Percentiles rank a stretch among this genome's conserved stretches.
Conservation (phyloP, 305 asterid genomes). For the Andrographis paniculata region DNA sequence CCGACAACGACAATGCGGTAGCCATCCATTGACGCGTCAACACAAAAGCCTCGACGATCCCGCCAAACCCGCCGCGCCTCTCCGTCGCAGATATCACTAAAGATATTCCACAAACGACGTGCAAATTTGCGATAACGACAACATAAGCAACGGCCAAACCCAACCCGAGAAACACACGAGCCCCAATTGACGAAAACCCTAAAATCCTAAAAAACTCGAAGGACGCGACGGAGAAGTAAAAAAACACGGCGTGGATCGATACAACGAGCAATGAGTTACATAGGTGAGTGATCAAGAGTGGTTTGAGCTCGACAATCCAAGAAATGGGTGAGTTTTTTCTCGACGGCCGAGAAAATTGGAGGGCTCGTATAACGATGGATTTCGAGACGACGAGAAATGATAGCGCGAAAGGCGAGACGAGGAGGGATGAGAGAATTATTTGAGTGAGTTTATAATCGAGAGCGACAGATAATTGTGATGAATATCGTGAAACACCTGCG, state of each 20-base stretch:
- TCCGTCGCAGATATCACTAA: conserved; percentile 38
- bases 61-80: conserved; percentile 29
- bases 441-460: conserved; percentile 59
- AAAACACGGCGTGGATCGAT: conserved; percentile 58
- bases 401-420: conserved; percentile 47
- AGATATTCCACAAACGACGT: conserved; percentile 42
- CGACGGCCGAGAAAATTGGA: conserved; percentile 11
- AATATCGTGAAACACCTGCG: conserved; percentile 50
- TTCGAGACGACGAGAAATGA: conserved; percentile 62
- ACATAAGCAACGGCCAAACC: conserved; percentile 48
- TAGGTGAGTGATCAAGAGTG: conserved; percentile 43
- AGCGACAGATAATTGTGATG: conserved; percentile 41
- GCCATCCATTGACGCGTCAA: conserved; percentile 38
- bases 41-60: conserved; percentile 40
- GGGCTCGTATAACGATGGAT: conserved; percentile 29
- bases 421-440: conserved; percentile 37
- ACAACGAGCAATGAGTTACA: conserved; percentile 46
- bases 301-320: conserved; percentile 20
- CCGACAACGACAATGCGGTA: conserved; percentile 47
- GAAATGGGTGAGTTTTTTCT: conserved; percentile 14
- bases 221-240: conserved; percentile 28
- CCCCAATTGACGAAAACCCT: conserved; percentile 27
- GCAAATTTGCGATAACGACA: conserved; percentile 50
- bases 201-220: conserved; percentile 29
- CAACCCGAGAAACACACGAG: conserved; percentile 32